A percentile compares a stretch with the other conserved stretches of the same genome.
phyloP scores from a whole-genome alignment of 176 grass and related monocot genomes.

The Carex kokanica region DNA sequence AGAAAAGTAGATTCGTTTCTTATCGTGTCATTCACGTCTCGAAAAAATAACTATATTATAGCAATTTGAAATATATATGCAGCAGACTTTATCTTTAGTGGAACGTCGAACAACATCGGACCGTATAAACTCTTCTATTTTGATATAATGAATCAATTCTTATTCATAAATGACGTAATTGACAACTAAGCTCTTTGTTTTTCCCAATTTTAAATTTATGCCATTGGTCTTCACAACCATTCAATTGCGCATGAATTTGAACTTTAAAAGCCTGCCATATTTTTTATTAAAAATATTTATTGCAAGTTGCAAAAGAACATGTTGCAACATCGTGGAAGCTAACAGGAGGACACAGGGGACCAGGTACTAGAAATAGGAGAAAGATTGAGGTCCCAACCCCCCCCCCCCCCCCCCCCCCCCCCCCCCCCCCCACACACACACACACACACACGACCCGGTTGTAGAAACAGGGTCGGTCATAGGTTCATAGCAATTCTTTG shows the following conservation, averaged over 20 bases:
- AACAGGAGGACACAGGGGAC: not conserved
- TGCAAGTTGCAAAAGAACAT: not conserved
- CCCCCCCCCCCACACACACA: not conserved
- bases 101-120: not conserved
- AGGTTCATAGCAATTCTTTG: not conserved
- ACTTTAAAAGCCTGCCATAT: slow-evolving; percentile 1
- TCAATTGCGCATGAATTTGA: not conserved
- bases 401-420: no score
- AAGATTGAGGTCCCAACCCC: not conserved
- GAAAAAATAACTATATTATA: not conserved
- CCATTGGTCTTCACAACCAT: not conserved
- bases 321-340: not conserved
- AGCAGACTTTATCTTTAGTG: not conserved
- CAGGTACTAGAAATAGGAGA: not conserved
- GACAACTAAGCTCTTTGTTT: not conserved
- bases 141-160: not conserved
- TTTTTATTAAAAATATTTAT: not conserved
- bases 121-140: not conserved
- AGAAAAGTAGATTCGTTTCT: not conserved
- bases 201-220: not conserved
- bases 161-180: not conserved
- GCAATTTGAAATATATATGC: not conserved
- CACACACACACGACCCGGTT: not conserved
- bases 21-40: not conserved
- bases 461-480: not conserved